Conservation (phyloP, 1,284 basidiomycete species). For the Gymnopus androsaceus region DNA sequence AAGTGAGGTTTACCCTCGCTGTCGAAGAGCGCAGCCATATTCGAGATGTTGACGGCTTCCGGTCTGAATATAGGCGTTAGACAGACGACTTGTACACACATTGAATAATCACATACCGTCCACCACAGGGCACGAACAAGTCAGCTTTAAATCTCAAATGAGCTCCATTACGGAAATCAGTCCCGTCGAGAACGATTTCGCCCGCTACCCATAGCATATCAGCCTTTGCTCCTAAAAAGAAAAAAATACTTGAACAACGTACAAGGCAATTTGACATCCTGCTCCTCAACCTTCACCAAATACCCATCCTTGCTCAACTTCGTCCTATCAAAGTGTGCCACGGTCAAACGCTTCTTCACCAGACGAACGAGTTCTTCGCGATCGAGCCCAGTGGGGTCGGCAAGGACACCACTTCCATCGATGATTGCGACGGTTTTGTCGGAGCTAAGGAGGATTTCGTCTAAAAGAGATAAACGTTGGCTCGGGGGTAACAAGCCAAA, state of each 20-base stretch:
- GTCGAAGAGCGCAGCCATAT: slow-evolving; percentile 88
- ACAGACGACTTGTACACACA: background rate
- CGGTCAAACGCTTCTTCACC: too few relatives aligned
- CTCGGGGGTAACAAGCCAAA: slow-evolving; percentile 8
- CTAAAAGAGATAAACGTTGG: slow-evolving; percentile 34
- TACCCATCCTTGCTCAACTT: too few relatives aligned
- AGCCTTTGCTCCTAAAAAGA: background rate
- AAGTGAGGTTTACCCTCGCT: slow-evolving; percentile 95
- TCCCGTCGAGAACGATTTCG: slow-evolving; percentile 90
- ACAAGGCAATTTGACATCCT: slow-evolving; percentile 91
- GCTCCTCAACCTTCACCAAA: slow-evolving; percentile 96
- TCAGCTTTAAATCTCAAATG: slow-evolving; percentile 98
- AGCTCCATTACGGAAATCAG: slow-evolving; percentile 94
- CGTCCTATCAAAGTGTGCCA: too few relatives aligned
- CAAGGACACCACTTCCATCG: too few relatives aligned
- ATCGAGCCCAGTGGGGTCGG: too few relatives aligned
- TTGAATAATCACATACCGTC: slow-evolving; percentile 62
- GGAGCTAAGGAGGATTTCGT: slow-evolving; percentile 92
- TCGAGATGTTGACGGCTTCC: slow-evolving; percentile 96
- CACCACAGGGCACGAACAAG: slow-evolving; percentile 96
- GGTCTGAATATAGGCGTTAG: slow-evolving; percentile 48
- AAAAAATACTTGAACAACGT: slow-evolving; percentile 34
- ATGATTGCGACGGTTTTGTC: too few relatives aligned
- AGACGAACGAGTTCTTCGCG: too few relatives aligned
- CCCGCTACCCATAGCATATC: slow-evolving; percentile 57